A percentile compares a stretch with the other conserved stretches of the same genome.
These are phyloP conservation scores for Geoglossum glabrum DNA, from an alignment of 495 filamentous ascomycete genomes.

Conservation along the genomic window DNA sequence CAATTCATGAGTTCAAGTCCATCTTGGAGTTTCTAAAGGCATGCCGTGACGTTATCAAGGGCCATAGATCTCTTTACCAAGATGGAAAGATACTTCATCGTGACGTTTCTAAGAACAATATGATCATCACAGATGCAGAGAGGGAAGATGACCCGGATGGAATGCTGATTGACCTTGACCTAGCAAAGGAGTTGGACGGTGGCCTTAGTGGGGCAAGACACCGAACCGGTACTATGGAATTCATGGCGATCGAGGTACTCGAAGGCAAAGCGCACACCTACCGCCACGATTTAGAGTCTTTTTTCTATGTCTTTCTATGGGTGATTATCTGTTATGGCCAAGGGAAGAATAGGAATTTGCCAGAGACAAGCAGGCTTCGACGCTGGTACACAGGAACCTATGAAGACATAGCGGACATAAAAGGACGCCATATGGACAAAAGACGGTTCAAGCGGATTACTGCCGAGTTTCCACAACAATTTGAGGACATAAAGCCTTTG, in stretches of 20 bases:
- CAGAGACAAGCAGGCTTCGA: background rate
- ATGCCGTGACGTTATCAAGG: constrained; percentile 10
- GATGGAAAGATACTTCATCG: background rate
- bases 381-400: constrained; percentile 1
- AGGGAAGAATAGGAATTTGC: background rate
- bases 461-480: constrained; percentile 1
- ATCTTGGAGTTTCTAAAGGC: constrained; percentile 10
- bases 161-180: constrained; percentile 20
- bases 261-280: background rate
- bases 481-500: background rate
- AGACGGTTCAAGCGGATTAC: background rate
- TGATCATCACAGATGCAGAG: constrained; percentile 7
- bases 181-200: constrained; percentile 11
- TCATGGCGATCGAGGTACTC: background rate
- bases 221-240: constrained; percentile 4
- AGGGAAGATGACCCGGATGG: constrained; percentile 11
- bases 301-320: constrained; percentile 10
- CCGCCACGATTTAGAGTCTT: constrained; percentile 9
- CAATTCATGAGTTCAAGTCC: constrained; percentile 6
- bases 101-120: too few relatives aligned
- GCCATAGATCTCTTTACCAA: constrained; percentile 9
- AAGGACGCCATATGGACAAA: background rate
- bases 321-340: background rate
- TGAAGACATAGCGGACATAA: background rate
- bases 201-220: constrained; percentile 4